Evolutionary conservation across 1,139 yeast genomes (phyloP).

Genomic region (Sugiyamaella xylanicola): DNA sequence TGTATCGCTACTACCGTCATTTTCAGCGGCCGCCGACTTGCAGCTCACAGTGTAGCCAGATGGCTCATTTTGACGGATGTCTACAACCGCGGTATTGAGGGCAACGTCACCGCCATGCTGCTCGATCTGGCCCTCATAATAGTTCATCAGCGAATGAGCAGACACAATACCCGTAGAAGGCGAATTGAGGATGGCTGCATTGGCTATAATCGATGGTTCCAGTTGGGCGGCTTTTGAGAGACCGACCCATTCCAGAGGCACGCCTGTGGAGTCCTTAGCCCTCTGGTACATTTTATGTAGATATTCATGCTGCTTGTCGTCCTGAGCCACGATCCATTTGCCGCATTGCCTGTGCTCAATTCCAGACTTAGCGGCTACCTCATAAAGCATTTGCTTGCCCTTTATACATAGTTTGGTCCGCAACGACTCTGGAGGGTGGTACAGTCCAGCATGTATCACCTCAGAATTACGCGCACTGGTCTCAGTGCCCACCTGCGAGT

Average conservation of each 20-base stretch:
- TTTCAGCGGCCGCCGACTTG: conserved; percentile 25
- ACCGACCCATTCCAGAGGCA: conserved; percentile 62
- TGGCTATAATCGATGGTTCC: conserved; percentile 71
- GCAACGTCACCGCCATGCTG: conserved; percentile 66
- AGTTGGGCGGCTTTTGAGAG: conserved; percentile 47
- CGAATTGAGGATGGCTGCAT: conserved; percentile 65
- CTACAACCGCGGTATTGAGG: conserved; percentile 58
- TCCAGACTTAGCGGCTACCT: conserved; percentile 51
- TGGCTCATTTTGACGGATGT: conserved; percentile 42
- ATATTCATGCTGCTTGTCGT: conserved; percentile 60
- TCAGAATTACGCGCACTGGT: conserved; percentile 88
- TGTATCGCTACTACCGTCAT: conserved; percentile 36
- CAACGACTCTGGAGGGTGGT: conserved; percentile 69
- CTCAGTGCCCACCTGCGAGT: conserved; percentile 67
- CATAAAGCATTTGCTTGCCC: conserved; percentile 71
- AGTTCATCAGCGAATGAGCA: conserved; percentile 73
- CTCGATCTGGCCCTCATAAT: conserved; percentile 56
- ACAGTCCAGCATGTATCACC: conserved; percentile 89
- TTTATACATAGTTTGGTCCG: conserved; percentile 70
- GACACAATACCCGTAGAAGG: conserved; percentile 85
- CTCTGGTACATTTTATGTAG: conserved; percentile 56
- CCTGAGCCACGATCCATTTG: conserved; percentile 87
- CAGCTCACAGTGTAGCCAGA: conserved; percentile 35
- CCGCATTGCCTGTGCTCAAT: conserved; percentile 70
- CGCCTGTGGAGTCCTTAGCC: conserved; percentile 46